Base-by-base conservation (phyloP, 129 eudicot species). In the Pseudognaphalium luteoalbum region DNA sequence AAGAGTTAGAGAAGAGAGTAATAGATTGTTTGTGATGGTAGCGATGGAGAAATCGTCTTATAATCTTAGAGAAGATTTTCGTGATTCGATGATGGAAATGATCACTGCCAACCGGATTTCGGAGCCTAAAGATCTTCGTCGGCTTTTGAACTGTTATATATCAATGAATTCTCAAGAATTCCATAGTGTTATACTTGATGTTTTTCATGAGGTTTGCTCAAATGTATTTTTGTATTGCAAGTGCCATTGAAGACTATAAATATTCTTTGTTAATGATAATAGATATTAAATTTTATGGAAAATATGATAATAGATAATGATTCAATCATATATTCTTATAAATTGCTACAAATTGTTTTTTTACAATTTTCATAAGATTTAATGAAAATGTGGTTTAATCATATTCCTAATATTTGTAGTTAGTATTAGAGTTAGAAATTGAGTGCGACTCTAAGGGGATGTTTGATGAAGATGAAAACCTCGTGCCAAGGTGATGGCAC, bases 1-100 rank as follows among this genome's bases (percentile, higher is more conserved):
- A 72, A 75, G 66, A 30, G 82, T 56, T 69, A 73, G 84, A 66
- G 77, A 81, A 50, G 76, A 75, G 6, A 83, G 78, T 52, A 79
- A 82, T 8, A 88, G 76, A 74, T 80, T 93, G 39, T 83, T 93
- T 17, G 85, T 90, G 25, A 87, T 93, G 91, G 81, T 93, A 70
- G 98, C 98, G 0, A 83, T 86, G 91, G 98, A 93, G 88, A 90
- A 87, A 82, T 73, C 89, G 14, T 81, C 91, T 62, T 78, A 62
- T 82, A 89, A 93, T 84, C 93, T 91, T 22, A 81, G 96, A 77
- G 79, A 85, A 81, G 97, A 93, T 90, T 93, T 93, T 72, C 76
- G 86, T n/a, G 83, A 85, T 63, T 93, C 98, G 7, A 88, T 93
- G 77, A 84, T 71, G 84, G 87, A 93, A 79, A 87, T 90, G 92